These are phyloP conservation scores for Neofusicoccum sp. DNA, from an alignment of 2,329 filamentous ascomycete species.

Conservation along the genomic window DNA sequence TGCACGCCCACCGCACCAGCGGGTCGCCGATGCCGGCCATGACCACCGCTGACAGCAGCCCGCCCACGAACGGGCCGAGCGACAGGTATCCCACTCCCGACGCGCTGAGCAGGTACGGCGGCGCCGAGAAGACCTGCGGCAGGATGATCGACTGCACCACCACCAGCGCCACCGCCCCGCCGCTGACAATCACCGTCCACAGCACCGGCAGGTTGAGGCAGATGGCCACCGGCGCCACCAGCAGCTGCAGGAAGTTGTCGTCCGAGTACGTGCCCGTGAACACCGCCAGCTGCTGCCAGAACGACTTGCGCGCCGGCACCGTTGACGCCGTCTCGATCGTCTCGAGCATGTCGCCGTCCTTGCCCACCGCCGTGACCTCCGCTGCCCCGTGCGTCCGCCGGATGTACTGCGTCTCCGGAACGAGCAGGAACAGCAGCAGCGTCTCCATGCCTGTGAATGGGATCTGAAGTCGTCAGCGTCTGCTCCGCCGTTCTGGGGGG, in stretches of 20 bases:
- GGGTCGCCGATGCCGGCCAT: constrained; percentile 39
- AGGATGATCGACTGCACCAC: constrained; percentile 48
- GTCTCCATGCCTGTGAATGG: constrained; percentile 44
- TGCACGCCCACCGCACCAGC: constrained; percentile 29
- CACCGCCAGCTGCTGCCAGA: constrained; percentile 38
- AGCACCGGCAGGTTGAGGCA: constrained; percentile 56
- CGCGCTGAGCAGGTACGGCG: constrained; percentile 43
- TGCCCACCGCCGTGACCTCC: background rate
- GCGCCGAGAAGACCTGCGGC: constrained; percentile 45
- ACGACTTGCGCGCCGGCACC: constrained; percentile 32
- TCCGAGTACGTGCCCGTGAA: constrained; percentile 44
- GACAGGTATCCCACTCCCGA: constrained; percentile 51
- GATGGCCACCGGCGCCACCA: constrained; percentile 52
- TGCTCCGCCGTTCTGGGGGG: constrained; percentile 40
- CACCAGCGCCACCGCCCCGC: constrained; percentile 47
- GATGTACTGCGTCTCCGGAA: constrained; percentile 56
- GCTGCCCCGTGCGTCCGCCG: constrained; percentile 34
- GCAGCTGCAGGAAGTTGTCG: constrained; percentile 42
- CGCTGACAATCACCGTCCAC: constrained; percentile 54
- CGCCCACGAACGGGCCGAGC: constrained; percentile 38
- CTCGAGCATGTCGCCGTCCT: constrained; percentile 10
- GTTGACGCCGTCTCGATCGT: constrained; percentile 7
- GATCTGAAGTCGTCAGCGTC: constrained; percentile 38
- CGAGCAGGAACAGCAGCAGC: constrained; percentile 51
- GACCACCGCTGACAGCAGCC: constrained; percentile 42